Evolutionary conservation across 345 rosid species (phyloP), one percentile per base, ranked within the genome.

Genomic region (Aurinia saxatilis): DNA sequence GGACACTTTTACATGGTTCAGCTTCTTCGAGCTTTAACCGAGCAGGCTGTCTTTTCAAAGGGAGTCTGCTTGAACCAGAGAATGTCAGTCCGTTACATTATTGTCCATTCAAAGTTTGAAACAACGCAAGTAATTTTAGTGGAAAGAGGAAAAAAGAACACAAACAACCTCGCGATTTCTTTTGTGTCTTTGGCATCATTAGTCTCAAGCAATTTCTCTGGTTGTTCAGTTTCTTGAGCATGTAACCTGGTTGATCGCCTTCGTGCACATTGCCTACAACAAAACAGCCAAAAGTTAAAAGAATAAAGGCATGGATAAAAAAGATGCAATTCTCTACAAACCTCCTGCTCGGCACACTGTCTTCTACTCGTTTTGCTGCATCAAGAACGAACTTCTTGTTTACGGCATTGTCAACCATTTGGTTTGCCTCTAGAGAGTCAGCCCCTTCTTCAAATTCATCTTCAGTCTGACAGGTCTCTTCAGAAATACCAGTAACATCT

Each of bases 111-210:
- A 27, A 17, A 36, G 11, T 27, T 62, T 55, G 63, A 38, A 36
- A 15, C 56, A 25, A 47, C 27, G n/a, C 44, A 12, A 4, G 30
- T 25, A 21, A 16, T 2, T 42, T 38, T 34, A 39, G 55, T 21
- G 29, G 57, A 37, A 54, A 39, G 41, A 34, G 17, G 35, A 17
- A 1, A 1, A 63, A 31, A 19, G 23, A 19, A 47, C 25, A 46
- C 39, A 39, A 46, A 56, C 64, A 52, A 85, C 91, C 91, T 78
- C 51, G 61, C 67, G 14, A 40, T 57, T 9, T 71, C 78, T 48
- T 57, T 57, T 30, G 56, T 64, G 65, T 68, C 79, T 70, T 64
- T 68, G 45, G 65, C 16, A 63, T 42, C 68, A 63, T 38, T 61
- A 7, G 44, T 52, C 54, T 38, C 66, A 30, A 29, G 29, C 31